These are phyloP conservation scores for Magnolia officinalis DNA, from an alignment of 164 flowering plant species.

Conservation along the genomic window DNA sequence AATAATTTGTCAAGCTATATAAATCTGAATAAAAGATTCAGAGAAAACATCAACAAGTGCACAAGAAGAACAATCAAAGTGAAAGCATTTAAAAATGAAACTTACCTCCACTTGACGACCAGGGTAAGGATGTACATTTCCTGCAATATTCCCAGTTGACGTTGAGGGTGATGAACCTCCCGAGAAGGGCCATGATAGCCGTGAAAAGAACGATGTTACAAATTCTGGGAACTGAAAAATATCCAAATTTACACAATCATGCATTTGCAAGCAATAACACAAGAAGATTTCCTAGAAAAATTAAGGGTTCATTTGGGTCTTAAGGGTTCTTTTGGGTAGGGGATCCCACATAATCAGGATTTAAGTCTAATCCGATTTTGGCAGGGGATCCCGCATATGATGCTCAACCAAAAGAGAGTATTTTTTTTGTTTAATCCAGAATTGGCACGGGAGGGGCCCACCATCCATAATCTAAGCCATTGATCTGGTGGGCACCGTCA, in stretches of 20 bases:
- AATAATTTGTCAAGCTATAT: not conserved
- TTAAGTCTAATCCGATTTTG: no score
- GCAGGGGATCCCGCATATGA: no score
- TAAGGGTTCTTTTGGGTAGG: no score
- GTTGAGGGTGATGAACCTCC: conserved; percentile 47
- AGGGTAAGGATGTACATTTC: conserved; percentile 40
- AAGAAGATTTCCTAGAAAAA: not conserved
- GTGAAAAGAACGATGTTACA: conserved; percentile 63
- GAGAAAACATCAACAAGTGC: not conserved
- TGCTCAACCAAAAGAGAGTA: no score
- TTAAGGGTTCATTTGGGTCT: no score
- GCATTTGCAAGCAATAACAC: not conserved
- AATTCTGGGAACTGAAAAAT: conserved; percentile 65
- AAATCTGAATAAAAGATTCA: not conserved
- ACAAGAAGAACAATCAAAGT: not conserved
- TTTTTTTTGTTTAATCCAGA: no score
- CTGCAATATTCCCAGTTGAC: conserved; percentile 44
- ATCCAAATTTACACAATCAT: conserved; percentile 6
- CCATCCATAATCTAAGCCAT: no score
- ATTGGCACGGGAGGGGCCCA: no score
- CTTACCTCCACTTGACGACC: conserved; percentile 69
- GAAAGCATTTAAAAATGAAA: conserved; percentile 2
- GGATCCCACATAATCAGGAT: no score
- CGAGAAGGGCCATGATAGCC: conserved; percentile 56
- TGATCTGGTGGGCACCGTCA: no score